phyloP scores from a whole-genome alignment of 1,139 yeast genomes.

The Saccharomyces uvarum region DNA sequence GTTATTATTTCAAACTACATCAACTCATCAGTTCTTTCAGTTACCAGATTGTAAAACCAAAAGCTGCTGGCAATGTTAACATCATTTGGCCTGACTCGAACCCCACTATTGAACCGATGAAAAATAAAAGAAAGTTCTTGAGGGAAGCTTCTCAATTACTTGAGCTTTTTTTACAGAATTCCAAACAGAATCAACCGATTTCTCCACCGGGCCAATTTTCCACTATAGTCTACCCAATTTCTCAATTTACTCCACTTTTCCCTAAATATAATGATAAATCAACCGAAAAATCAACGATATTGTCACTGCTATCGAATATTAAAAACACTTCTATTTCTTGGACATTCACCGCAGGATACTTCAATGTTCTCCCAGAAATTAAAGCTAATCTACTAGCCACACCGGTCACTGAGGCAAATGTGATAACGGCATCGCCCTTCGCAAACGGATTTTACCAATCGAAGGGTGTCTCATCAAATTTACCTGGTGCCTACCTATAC shows the following conservation, averaged over 20 bases:
- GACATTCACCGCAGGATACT: conserved; percentile 95
- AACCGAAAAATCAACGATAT: conserved; percentile 70
- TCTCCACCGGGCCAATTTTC: conserved; percentile 33
- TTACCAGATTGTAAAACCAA: conserved; percentile 50
- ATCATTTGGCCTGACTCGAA: conserved; percentile 74
- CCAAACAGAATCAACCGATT: conserved; percentile 17
- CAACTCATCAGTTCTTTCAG: conserved; percentile 59
- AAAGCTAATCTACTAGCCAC: conserved; percentile 54
- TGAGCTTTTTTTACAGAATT: conserved; percentile 46
- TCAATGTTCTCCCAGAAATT: conserved; percentile 78
- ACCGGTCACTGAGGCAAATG: conserved; percentile 50
- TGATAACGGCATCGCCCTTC: conserved; percentile 83
- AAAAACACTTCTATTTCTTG: conserved; percentile 54
- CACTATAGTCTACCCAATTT: conserved; percentile 83
- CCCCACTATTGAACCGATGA: conserved; percentile 63
- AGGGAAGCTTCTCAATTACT: conserved; percentile 52
- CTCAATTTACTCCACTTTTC: conserved; percentile 82
- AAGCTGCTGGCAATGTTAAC: conserved; percentile 51
- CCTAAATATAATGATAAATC: conserved; percentile 47
- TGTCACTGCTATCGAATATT: conserved; percentile 52
- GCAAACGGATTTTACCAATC: conserved; percentile 92
- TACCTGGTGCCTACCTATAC: conserved; percentile 83
- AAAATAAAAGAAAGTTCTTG: conserved; percentile 50
- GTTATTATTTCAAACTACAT: conserved; percentile 68
- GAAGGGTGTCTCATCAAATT: conserved; percentile 67